Evolutionary conservation across 371 early-diverging fungal genomes (phyloP).

Genomic region (Actinomucor elegans): DNA sequence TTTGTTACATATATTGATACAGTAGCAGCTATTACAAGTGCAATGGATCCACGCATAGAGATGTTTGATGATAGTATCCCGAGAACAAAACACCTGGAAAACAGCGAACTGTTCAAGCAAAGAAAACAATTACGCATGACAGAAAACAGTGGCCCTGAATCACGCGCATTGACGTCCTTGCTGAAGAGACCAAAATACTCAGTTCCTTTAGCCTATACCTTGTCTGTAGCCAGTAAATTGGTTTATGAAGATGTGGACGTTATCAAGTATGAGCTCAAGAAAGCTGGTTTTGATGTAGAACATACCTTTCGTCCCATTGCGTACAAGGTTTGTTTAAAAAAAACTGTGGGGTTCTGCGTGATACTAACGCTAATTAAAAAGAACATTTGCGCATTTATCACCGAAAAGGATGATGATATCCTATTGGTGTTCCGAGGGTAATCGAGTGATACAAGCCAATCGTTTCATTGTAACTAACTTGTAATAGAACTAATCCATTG

Average conservation of each 20-base stretch:
- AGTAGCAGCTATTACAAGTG: conserved; percentile 27
- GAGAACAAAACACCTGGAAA: conserved; percentile 20
- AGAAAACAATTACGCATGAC: conserved; percentile 20
- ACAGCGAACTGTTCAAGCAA: conserved; percentile 22
- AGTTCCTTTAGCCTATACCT: conserved; percentile 52
- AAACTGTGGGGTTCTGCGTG: neutral
- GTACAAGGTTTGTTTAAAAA: conserved; percentile 48
- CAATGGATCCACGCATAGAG: conserved; percentile 32
- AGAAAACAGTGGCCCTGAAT: conserved; percentile 12
- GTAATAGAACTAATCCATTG: conserved; percentile 57
- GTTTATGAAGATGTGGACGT: conserved; percentile 60
- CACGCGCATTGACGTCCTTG: conserved; percentile 11
- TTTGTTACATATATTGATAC: neutral
- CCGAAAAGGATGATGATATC: conserved; percentile 61
- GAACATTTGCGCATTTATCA: conserved; percentile 63
- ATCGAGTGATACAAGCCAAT: no score
- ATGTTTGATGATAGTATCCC: conserved; percentile 33
- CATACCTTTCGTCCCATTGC: conserved; percentile 55
- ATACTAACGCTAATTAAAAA: conserved; percentile 18
- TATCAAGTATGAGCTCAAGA: conserved; percentile 54
- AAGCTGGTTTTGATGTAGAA: conserved; percentile 58
- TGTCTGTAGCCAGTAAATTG: conserved; percentile 54
- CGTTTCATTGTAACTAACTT: no score
- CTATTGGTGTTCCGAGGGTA: conserved; percentile 60
- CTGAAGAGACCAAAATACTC: conserved; percentile 45